Conservation (phyloP, 495 filamentous ascomycete species). For the Podospora sp. region DNA sequence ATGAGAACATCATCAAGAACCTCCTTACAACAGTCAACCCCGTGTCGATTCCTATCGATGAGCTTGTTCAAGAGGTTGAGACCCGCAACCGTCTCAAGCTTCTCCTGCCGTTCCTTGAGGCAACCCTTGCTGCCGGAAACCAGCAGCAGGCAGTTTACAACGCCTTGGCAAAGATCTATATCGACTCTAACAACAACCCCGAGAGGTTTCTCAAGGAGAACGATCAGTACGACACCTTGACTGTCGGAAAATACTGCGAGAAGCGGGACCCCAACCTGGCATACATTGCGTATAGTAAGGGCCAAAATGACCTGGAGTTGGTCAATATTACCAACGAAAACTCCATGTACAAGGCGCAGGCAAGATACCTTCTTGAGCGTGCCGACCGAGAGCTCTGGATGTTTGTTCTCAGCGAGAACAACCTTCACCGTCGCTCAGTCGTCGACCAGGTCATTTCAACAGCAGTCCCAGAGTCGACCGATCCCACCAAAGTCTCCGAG, state of each 20-base stretch:
- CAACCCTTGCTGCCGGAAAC: constrained; percentile 85
- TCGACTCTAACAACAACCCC: constrained; percentile 98
- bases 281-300: constrained; percentile 94
- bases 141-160: constrained; percentile 99
- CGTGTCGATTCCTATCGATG: constrained; percentile 87
- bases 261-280: constrained; percentile 97
- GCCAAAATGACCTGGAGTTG: constrained; percentile 94
- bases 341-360: constrained; percentile 96
- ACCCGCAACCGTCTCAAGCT: constrained; percentile 93
- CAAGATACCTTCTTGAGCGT: constrained; percentile 90
- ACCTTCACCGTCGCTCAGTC: constrained; percentile 86
- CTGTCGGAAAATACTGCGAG: constrained; percentile 97
- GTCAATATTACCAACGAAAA: constrained; percentile 99
- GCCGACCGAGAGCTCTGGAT: constrained; percentile 89
- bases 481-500: constrained; percentile 93
- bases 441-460: constrained; percentile 97
- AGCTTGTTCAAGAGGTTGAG: constrained; percentile 94
- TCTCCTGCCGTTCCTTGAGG: constrained; percentile 93
- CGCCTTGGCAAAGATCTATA: constrained; percentile 99
- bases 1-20: constrained; percentile 93
- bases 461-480: constrained; percentile 90
- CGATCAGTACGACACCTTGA: constrained; percentile 90
- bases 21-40: constrained; percentile 87
- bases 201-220: constrained; percentile 99
- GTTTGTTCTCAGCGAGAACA: constrained; percentile 94